Conservation (phyloP, 2,329 filamentous ascomycete genomes). For the Pseudocercospora cruenta region DNA sequence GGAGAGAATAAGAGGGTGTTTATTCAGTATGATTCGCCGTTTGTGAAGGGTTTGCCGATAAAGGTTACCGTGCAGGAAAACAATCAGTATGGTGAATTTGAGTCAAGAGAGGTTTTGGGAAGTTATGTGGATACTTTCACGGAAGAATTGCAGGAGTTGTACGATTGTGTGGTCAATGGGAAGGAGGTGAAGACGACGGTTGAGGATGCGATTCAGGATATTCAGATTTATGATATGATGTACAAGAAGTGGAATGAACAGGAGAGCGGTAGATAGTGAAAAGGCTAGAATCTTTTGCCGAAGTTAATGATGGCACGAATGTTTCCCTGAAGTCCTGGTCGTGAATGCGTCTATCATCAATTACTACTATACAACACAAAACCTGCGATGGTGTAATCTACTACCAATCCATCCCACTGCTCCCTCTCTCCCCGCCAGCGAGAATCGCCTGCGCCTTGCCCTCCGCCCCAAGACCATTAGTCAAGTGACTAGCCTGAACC, state of each 20-base stretch:
- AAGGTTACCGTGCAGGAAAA: slow-evolving; percentile 53
- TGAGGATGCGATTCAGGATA: slow-evolving; percentile 47
- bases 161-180: slow-evolving; percentile 43
- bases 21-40: slow-evolving; percentile 61
- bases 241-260: slow-evolving; percentile 27
- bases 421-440: slow-evolving; percentile 49
- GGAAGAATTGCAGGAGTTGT: slow-evolving; percentile 47
- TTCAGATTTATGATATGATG: slow-evolving; percentile 41
- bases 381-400: background rate
- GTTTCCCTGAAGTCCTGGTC: no score
- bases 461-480: slow-evolving; percentile 48
- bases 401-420: slow-evolving; percentile 49
- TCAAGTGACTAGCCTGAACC: slow-evolving; percentile 49
- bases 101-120: slow-evolving; percentile 40
- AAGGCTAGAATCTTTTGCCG: no score
- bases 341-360: no score
- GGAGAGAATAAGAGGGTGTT: slow-evolving; percentile 57
- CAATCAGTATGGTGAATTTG: slow-evolving; percentile 33
- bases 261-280: background rate
- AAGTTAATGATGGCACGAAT: background rate
- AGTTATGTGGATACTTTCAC: slow-evolving; percentile 56
- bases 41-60: slow-evolving; percentile 59
- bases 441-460: slow-evolving; percentile 50
- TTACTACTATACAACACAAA: background rate
- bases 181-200: slow-evolving; percentile 48